These are phyloP conservation scores for Pseudogymnoascus sp. DNA, from an alignment of 2,329 filamentous ascomycete species.

Conservation along the genomic window DNA sequence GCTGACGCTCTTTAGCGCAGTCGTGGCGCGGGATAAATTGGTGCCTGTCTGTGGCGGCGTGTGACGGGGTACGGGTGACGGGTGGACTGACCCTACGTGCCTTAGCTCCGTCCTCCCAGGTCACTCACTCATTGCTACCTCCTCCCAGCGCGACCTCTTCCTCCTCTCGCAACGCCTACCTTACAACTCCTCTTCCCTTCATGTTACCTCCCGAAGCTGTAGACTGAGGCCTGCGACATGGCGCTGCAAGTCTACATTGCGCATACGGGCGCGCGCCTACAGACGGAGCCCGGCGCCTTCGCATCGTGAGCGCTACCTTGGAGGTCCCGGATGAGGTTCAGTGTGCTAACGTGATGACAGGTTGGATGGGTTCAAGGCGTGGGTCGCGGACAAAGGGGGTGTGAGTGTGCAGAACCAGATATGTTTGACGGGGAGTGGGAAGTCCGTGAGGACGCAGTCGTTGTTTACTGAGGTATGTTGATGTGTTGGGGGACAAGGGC, in stretches of 20 bases:
- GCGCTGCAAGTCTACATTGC: constrained; percentile 84
- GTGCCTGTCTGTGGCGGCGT: constrained; percentile 7
- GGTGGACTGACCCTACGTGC: constrained; percentile 3
- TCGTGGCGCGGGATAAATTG: constrained; percentile 2
- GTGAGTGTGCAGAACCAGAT: constrained; percentile 77
- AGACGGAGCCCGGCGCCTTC: constrained; percentile 68
- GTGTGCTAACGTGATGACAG: constrained; percentile 35
- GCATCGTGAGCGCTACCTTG: constrained; percentile 50
- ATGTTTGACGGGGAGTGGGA: constrained; percentile 71
- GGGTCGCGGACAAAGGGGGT: constrained; percentile 66
- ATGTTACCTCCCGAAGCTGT: constrained; percentile 19
- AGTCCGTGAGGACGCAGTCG: constrained; percentile 45
- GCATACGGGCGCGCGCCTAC: constrained; percentile 82
- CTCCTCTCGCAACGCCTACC: background rate
- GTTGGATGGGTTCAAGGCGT: constrained; percentile 76
- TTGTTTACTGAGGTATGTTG: constrained; percentile 66
- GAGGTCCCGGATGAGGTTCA: constrained; percentile 1
- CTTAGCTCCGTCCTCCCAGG: constrained; percentile 4
- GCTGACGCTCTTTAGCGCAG: constrained; percentile 1
- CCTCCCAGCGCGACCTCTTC: background rate
- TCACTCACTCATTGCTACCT: constrained; percentile 6
- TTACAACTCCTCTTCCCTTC: background rate
- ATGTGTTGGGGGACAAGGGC: background rate
- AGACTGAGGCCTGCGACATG: constrained; percentile 48
- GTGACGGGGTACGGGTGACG: constrained; percentile 4